Evolutionary conservation across 306 rosid genomes (phyloP).

Genomic region (Prunus salicina): DNA sequence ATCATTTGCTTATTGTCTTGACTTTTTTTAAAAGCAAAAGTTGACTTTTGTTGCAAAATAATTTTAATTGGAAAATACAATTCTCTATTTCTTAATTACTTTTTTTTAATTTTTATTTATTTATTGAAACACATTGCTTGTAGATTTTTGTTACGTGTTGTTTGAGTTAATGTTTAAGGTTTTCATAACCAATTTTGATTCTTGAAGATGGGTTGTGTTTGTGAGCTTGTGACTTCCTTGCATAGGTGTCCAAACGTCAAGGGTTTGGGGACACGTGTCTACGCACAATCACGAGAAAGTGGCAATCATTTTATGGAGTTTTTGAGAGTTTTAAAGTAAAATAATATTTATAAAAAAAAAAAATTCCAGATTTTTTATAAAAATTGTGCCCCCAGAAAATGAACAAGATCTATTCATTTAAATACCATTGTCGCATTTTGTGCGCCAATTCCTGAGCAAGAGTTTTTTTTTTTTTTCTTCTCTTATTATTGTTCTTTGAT

Average conservation of each 20-base stretch:
- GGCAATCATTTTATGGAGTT: constrained; percentile 7
- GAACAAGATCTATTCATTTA: constrained; percentile 1
- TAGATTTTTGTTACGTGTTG: constrained; percentile 1
- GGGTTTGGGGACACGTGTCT: constrained; percentile 13
- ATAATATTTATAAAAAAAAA: neutral
- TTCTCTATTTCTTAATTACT: no score
- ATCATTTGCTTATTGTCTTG: no score
- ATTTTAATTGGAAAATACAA: no score
- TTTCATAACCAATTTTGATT: constrained; percentile 7
- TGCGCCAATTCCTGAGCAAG: neutral
- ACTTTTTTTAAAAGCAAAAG: no score
- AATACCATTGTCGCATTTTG: neutral
- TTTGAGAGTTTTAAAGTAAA: neutral
- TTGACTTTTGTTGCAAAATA: no score
- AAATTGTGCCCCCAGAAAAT: constrained; percentile 1
- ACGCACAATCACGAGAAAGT: constrained; percentile 12
- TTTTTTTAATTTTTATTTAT: no score
- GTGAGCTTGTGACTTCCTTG: constrained; percentile 12
- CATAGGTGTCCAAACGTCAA: constrained; percentile 20
- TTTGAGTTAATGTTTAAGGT: neutral
- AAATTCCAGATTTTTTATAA: neutral
- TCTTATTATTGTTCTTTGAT: neutral
- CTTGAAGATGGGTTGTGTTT: neutral
- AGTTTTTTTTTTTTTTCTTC: neutral
- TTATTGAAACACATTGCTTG: neutral